phyloP scores from a whole-genome alignment of 805 yeast genomes.

The Candida koratica region DNA sequence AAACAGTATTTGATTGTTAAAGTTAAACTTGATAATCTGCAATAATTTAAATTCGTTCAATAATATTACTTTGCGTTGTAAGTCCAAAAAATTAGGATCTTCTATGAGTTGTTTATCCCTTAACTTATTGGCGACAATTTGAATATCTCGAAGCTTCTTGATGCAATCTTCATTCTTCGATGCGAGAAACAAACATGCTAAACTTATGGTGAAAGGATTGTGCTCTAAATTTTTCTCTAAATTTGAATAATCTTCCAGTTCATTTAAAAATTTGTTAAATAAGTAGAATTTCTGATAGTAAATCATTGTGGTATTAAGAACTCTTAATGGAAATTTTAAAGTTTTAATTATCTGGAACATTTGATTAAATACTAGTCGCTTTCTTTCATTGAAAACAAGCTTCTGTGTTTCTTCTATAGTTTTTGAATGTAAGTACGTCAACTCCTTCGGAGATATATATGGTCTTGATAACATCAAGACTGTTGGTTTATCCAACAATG shows the following conservation, averaged over 20 bases:
- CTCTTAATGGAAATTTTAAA: slow-evolving; percentile 65
- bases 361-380: slow-evolving; percentile 51
- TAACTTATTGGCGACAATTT: slow-evolving; percentile 44
- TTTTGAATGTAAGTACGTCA: slow-evolving; percentile 46
- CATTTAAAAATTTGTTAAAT: slow-evolving; percentile 52
- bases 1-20: slow-evolving; percentile 44
- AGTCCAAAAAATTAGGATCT: slow-evolving; percentile 39
- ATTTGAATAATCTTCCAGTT: slow-evolving; percentile 22
- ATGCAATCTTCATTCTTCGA: slow-evolving; percentile 81
- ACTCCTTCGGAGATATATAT: slow-evolving; percentile 51
- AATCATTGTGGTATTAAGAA: slow-evolving; percentile 66
- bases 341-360: slow-evolving; percentile 49
- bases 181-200: slow-evolving; percentile 66
- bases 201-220: slow-evolving; percentile 58
- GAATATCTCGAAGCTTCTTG: slow-evolving; percentile 64
- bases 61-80: slow-evolving; percentile 53
- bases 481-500: slow-evolving; percentile 15
- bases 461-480: slow-evolving; percentile 54
- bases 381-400: slow-evolving; percentile 45
- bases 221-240: slow-evolving; percentile 33
- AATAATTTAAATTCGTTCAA: slow-evolving; percentile 66
- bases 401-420: slow-evolving; percentile 50
- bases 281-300: slow-evolving; percentile 69
- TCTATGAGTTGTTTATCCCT: slow-evolving; percentile 27
- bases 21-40: slow-evolving; percentile 78